Base-by-base conservation (phyloP, 306 rosid genomes). In the Cercis canadensis region DNA sequence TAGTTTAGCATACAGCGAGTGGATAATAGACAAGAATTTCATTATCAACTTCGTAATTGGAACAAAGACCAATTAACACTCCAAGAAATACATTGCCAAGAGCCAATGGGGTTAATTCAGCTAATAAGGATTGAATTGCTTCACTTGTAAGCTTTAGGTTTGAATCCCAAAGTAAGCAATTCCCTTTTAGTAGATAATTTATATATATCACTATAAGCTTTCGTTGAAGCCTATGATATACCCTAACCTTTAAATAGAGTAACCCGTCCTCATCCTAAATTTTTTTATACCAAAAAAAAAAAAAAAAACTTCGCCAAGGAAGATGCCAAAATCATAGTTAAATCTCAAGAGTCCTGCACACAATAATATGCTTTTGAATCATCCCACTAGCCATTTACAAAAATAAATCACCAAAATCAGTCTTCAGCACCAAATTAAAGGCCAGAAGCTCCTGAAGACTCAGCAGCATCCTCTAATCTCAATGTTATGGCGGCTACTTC, bases 401-500 rank as follows among this genome's bases (percentile, higher is more conserved):
- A 70, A 67, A 69, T 7, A 52, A 76, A 58, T 31, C 75, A 40
- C 62, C 57, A 57, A 80, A 79, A 67, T 55, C 64, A 29, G 45
- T 10, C 67, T 50, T 41, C 40, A 62, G 57, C 65, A 57, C 14
- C 58, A 72, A 62, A 78, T 78, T 11, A 88, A 41, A 70, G 75
- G 62, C 83, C 92, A 80, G 85, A 89, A 80, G 91, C 85, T 75
- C 95, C 92, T 4, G 98, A 88, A 62, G 92, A 86, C 84, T 82
- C 92, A 29, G 96, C 98, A 53, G 82, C 86, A 72, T 92, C 92
- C 57, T 83, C 92, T 78, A 86, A 70, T 73, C 88, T 87, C 76
- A 83, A 78, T n/a, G 81, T 74, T 12, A 72, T 47, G 0, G 86
- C 87, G 0, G 86, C 87, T n/a, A 69, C 83, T 73, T 88, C 83